Evolutionary conservation across 208 protist genomes (phyloP).

Genomic region (Crithidia thermophila): DNA sequence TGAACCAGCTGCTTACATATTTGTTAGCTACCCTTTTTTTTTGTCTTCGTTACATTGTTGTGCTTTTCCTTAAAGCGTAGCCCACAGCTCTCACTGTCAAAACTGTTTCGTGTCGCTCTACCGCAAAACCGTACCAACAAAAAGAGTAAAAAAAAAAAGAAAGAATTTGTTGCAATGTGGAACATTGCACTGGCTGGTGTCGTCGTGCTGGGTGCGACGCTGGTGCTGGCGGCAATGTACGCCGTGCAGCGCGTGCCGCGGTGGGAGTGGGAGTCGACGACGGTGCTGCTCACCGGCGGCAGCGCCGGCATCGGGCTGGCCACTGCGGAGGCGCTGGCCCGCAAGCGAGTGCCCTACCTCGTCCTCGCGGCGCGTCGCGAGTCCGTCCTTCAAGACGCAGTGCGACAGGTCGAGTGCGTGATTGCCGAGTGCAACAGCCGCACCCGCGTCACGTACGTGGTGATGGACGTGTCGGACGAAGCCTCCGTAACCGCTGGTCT

Average conservation of each 20-base stretch:
- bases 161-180: slow-evolving; percentile 21
- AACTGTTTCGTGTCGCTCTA: slow-evolving; percentile 10
- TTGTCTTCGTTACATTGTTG: neutral
- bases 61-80: neutral
- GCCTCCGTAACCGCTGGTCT: slow-evolving; percentile 52
- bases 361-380: slow-evolving; percentile 78
- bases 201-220: slow-evolving; percentile 25
- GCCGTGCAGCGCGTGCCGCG: slow-evolving; percentile 64
- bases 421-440: slow-evolving; percentile 24
- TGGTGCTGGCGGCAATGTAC: slow-evolving; percentile 36
- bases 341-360: slow-evolving; percentile 48
- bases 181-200: too few relatives aligned
- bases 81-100: too few relatives aligned
- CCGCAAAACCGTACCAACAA: slow-evolving; percentile 1
- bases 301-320: slow-evolving; percentile 86
- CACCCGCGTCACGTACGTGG: slow-evolving; percentile 66
- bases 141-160: slow-evolving; percentile 34
- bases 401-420: slow-evolving; percentile 39
- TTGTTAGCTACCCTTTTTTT: neutral
- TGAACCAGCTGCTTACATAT: neutral
- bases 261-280: slow-evolving; percentile 55
- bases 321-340: slow-evolving; percentile 60
- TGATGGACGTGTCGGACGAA: slow-evolving; percentile 80
- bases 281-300: slow-evolving; percentile 85
- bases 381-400: slow-evolving; percentile 56